These are phyloP conservation scores for Penicillium sclerotiorum DNA, from an alignment of 2,329 filamentous ascomycete genomes.

Conservation along the genomic window DNA sequence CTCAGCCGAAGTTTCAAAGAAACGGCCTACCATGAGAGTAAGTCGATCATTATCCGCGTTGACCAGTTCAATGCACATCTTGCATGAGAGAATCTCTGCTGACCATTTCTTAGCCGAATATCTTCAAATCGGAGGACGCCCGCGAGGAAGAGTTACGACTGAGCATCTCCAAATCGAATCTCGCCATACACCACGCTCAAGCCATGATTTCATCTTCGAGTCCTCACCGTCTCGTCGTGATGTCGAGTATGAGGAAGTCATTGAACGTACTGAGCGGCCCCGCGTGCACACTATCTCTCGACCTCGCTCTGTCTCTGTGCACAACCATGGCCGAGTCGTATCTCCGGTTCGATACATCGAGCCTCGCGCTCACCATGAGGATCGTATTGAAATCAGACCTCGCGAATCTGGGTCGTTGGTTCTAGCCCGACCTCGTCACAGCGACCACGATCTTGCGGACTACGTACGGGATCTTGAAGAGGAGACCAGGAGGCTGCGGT, in stretches of 20 bases:
- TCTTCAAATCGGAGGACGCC: slow-evolving; percentile 24
- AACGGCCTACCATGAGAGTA: slow-evolving; percentile 33
- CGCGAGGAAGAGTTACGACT: slow-evolving; percentile 32
- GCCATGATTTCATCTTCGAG: slow-evolving; percentile 38
- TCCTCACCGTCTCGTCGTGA: slow-evolving; percentile 30
- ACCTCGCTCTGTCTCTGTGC: slow-evolving; percentile 39
- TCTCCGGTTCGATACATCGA: slow-evolving; percentile 44
- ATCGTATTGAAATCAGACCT: slow-evolving; percentile 43
- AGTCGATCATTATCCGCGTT: slow-evolving; percentile 12
- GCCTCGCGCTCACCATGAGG: slow-evolving; percentile 2
- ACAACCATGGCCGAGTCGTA: slow-evolving; percentile 35
- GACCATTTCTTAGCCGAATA: slow-evolving; percentile 26
- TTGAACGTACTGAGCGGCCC: slow-evolving; percentile 29
- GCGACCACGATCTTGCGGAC: slow-evolving; percentile 67
- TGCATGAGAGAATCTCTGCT: slow-evolving; percentile 5
- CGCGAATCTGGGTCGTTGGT: slow-evolving; percentile 53
- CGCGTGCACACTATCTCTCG: slow-evolving; percentile 33
- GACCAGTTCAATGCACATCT: slow-evolving; percentile 4
- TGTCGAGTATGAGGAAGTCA: slow-evolving; percentile 31
- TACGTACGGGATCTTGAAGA: slow-evolving; percentile 74
- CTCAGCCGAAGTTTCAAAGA: slow-evolving; percentile 67
- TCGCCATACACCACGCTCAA: slow-evolving; percentile 27
- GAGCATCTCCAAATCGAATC: slow-evolving; percentile 26
- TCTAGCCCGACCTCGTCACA: slow-evolving; percentile 50
- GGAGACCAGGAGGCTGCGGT: slow-evolving; percentile 61